Evolutionary conservation across 305 asterid species (phyloP), one percentile per base, ranked within the genome.

Genomic region (Solanum aculeatissimum): DNA sequence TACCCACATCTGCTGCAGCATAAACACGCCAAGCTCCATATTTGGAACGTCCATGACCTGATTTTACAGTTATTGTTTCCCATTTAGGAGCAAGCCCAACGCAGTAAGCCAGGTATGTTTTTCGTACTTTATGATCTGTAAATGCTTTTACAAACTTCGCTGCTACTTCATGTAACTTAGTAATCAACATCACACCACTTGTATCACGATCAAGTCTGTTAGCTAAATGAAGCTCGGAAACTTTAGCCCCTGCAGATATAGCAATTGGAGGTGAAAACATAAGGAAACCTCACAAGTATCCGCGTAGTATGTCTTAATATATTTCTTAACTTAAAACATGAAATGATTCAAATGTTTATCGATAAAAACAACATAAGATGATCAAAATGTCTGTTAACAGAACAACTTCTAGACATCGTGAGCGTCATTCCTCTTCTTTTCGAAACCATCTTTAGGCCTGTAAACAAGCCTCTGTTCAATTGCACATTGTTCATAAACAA

Each of bases 1-100:
- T 89, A 19, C 98, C 96, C 68, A 89, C 97, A 88, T 94, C 98
- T 49, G 99, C 86, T 38, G 87, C 83, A 40, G 93, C 97, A 86
- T 96, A 96, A 80, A 96, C 98, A 43, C 98, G 97, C 98, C 98
- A 95, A 15, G 95, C 99, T 83, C 99, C 99, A 74, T 91, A 91
- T 88, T 84, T 93, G 18, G 99, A 96, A 21, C 99, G 91, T 43
- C 99, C 99, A 75, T 96, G 98, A 80, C 98, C 99, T 21, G 99
- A 96, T 84, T 85, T 93, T 72, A 96, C 57, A 54, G 87, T 84
- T 40, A 91, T 82, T 9, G 83, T 91, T 75, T 87, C 89, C 96
- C 97, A 93, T 86, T 86, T 87, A 9, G 98, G 98, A 82, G 88
- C 84, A n/a, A 84, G 75, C 16, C 98, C 99, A 35, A 91, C 84